Conservation (phyloP, 129 eudicot genomes). For the Sambucus nigra region DNA sequence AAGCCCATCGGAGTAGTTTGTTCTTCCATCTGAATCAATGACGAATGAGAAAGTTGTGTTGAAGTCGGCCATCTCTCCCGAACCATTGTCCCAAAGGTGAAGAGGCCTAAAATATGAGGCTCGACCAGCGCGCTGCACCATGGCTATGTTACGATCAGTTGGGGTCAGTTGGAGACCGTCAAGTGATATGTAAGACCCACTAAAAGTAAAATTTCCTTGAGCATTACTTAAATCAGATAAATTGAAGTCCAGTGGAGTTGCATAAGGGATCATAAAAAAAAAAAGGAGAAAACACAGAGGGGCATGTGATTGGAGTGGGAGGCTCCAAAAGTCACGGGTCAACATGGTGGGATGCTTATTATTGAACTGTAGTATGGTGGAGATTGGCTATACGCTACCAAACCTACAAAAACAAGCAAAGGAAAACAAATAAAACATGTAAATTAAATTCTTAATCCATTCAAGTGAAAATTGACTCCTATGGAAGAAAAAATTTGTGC, state of each 20-base stretch:
- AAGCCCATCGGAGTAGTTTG: conserved; percentile 24
- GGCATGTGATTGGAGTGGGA: neutral
- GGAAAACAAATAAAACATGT: too few species aligned
- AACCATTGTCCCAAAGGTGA: conserved; percentile 22
- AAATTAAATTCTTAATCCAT: too few species aligned
- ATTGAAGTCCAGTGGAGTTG: conserved; percentile 15
- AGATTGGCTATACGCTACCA: neutral
- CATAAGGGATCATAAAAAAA: conserved; percentile 4
- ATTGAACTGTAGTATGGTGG: neutral
- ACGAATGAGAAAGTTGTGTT: conserved; percentile 29
- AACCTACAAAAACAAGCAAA: too few species aligned
- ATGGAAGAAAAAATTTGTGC: too few species aligned
- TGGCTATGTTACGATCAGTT: neutral
- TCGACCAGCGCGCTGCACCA: conserved; percentile 6
- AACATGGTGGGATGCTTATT: neutral
- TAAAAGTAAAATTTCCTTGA: neutral
- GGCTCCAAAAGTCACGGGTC: neutral
- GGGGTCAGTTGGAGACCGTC: conserved; percentile 22
- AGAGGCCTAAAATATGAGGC: conserved; percentile 14
- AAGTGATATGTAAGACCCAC: conserved; percentile 10
- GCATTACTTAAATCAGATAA: neutral
- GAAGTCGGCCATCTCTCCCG: conserved; percentile 27
- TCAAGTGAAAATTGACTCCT: too few species aligned
- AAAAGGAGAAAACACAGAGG: neutral
- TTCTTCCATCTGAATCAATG: conserved; percentile 13